Conservation (phyloP, 768 basidiomycete species). For the Mycena vulgaris region DNA sequence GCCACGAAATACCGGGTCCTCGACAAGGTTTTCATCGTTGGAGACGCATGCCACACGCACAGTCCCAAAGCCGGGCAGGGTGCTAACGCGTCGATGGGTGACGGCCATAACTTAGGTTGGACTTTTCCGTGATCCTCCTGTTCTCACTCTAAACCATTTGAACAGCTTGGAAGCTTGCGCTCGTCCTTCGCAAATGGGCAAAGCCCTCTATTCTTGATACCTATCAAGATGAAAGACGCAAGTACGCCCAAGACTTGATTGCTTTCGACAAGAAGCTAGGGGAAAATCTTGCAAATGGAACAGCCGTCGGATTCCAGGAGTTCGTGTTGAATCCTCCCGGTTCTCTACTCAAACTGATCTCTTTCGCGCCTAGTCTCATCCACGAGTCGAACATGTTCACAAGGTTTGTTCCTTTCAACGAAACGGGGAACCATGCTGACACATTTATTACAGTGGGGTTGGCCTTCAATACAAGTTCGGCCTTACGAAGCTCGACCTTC, state of each 20-base stretch:
- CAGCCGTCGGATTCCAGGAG: slow-evolving; percentile 12
- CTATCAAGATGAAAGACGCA: slow-evolving; percentile 47
- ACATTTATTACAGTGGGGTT: slow-evolving; percentile 27
- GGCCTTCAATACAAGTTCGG: slow-evolving; percentile 32
- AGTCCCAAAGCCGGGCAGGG: slow-evolving; percentile 48
- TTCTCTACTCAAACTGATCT: not conserved
- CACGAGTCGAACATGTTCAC: not conserved
- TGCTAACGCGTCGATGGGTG: slow-evolving; percentile 43
- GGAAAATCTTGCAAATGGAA: slow-evolving; percentile 17
- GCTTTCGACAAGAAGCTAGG: slow-evolving; percentile 43
- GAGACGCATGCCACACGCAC: too few relatives aligned
- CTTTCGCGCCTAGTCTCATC: not conserved
- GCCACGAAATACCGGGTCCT: too few relatives aligned
- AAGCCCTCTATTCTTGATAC: slow-evolving; percentile 43
- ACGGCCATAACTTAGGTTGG: slow-evolving; percentile 45
- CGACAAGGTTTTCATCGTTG: too few relatives aligned
- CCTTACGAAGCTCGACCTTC: slow-evolving; percentile 16
- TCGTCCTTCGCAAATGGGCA: slow-evolving; percentile 44
- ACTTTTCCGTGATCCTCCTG: slow-evolving; percentile 25
- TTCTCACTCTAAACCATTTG: not conserved
- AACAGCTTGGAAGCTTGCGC: slow-evolving; percentile 40
- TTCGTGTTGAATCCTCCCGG: not conserved
- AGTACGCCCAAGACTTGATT: slow-evolving; percentile 38
- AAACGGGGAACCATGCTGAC: not conserved
- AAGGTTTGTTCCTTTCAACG: not conserved